Base-by-base conservation (phyloP, 768 basidiomycete genomes). In the Suillus paluster region DNA sequence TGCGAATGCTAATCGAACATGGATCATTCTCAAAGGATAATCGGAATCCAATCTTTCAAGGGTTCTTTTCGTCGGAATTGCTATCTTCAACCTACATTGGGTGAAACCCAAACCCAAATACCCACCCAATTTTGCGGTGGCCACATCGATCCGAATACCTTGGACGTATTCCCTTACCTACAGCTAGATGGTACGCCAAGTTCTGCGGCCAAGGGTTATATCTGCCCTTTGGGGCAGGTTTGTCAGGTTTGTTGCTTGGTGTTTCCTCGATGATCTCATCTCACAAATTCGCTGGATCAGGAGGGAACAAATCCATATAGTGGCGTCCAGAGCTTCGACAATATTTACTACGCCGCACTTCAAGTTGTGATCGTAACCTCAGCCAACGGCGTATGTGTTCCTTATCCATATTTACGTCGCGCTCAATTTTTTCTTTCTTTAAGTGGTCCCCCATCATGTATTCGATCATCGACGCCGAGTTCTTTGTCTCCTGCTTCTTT, bases 1-100 rank as follows among this genome's bases (percentile, higher is more conserved):
- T 55, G 41, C 45, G n/a, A 27, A 39, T 25, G 27, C 14, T 39
- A 12, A 45, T 53, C 17, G 49, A 14, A 12, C 21, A 23, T 14
- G 25, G 42, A 38, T 55, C 54, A 63, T 60, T 23, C 44, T 57
- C 25, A 10, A 33, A 72, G 93, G 4, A 91, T 98, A 69, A 91
- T 97, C 61, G 96, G 97, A n/a, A 85, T 97, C 1, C 94, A 98
- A 67, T 86, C 92, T 0, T 99, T 99, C 80, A 87, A 89, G 61
- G 95, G 94, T 1, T 95, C 94, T 1, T 80, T 92, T 45, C 81
- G 88, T 19, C 84, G 91, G 9, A 81, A 80, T 1, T 92, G 91
- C 67, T 78, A 82, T 52, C 77, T 92, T 44, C 67, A 73, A 19
- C 80, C 88, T 4, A 81, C 79, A 2, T 76, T 84, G 2, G 90